Evolutionary conservation across 1,284 basidiomycete species (phyloP).

Genomic region (Cutaneotrichosporon dermatis): DNA sequence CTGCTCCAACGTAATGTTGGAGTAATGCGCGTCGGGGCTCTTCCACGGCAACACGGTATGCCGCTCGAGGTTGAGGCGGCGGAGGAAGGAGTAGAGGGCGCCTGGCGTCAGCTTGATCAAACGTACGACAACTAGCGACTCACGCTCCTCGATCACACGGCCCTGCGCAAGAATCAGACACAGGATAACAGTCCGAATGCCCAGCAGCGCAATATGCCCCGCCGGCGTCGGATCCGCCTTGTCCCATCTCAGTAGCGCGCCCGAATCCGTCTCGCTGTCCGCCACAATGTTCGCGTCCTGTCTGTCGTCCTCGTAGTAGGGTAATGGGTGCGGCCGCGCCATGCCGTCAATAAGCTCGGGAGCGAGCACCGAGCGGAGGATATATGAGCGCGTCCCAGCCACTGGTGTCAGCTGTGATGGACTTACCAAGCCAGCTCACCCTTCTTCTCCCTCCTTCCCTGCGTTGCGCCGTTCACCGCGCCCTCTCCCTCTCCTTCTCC

Average conservation of each 20-base stretch:
- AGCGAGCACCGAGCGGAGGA: constrained; percentile 41
- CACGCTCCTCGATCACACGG: constrained; percentile 37
- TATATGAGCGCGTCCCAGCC: constrained; percentile 26
- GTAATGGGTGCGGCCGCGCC: constrained; percentile 29
- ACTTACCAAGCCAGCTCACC: constrained; percentile 5
- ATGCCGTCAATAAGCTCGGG: constrained; percentile 26
- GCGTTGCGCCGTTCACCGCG: constrained; percentile 19
- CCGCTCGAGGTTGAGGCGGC: constrained; percentile 35
- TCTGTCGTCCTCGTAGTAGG: constrained; percentile 9
- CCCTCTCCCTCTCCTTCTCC: constrained; percentile 18
- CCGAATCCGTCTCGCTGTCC: constrained; percentile 31
- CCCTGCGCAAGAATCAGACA: constrained; percentile 39
- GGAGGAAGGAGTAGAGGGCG: constrained; percentile 31
- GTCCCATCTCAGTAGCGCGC: constrained; percentile 43
- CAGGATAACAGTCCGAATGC: constrained; percentile 45
- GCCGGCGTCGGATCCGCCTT: constrained; percentile 38
- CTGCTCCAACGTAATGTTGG: constrained; percentile 36
- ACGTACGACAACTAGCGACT: constrained; percentile 5
- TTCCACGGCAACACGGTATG: constrained; percentile 40
- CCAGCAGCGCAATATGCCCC: constrained; percentile 38
- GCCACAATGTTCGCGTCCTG: constrained; percentile 5
- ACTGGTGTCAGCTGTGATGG: constrained; percentile 5
- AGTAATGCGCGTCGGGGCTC: constrained; percentile 27
- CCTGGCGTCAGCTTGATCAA: constrained; percentile 17
- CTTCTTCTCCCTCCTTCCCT: constrained; percentile 22